Evolutionary conservation across 106 monocot genomes (phyloP), one percentile per base, ranked within the genome.

Genomic region (Dioscorea alata): DNA sequence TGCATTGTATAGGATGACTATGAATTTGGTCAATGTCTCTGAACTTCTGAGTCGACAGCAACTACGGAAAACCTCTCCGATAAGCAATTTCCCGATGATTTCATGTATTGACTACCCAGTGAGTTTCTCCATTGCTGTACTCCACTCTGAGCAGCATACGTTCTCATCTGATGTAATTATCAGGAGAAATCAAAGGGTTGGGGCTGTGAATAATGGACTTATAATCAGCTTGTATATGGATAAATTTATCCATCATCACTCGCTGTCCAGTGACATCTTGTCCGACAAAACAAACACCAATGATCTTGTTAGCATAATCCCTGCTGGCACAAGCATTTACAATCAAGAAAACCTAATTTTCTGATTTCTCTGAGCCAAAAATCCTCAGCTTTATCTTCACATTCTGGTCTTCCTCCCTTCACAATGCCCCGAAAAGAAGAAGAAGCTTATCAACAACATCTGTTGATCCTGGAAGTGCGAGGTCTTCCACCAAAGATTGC

Each of bases 301-400:
- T 88, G 34, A 96, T 86, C 31, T 80, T 84, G 67, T 77, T 74
- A 12, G 65, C 86, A 82, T 82, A 91, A 76, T 91, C 95, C 66
- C 83, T 83, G 49, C 95, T 96, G 1, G 91, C 86, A 69, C 95
- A 96, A 64, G 95, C 95, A 80, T 96, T 96, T 31, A 91, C 95
- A 49, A 96, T 71, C 51, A 96, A 78, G 76, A 86, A 91, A 33
- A 89, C 72, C 50, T 91, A 79, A 70, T 71, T 72, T 35, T 80
- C 76, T 3, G 49, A 50, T 63, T 91, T 19, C 33, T 94, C 75
- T 4, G 76, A 63, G 28, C 78, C 86, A 76, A 96, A 96, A 64
- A 85, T 91, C 65, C 71, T 91, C 35, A 96, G 68, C 80, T 96
- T 96, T 69, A 96, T 82, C 80, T 96, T 91, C 57, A 84, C 76